Evolutionary conservation across 352 stramenopile species (phyloP), one percentile per base, ranked within the genome.

Genomic region (Pythium rishiriense): DNA sequence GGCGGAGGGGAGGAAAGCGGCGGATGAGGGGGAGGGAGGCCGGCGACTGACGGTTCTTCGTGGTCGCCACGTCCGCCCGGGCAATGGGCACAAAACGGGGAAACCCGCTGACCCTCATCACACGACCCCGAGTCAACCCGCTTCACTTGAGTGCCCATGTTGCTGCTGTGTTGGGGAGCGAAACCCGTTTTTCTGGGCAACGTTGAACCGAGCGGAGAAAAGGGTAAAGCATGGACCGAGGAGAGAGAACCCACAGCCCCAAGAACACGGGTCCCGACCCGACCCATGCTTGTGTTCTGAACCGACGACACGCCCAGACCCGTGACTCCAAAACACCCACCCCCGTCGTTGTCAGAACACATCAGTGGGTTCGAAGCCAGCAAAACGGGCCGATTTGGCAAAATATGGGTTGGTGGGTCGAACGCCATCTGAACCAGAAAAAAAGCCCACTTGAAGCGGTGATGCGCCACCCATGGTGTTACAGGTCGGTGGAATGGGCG

Each of bases 61-160:
- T 56, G 35, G 58, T 48, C 52, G 46, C 56, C 56, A 60, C 54
- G 57, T 58, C 64, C 49, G 47, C 11, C 50, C 33, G 31, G 61
- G 61, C 61, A 67, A 67, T 67, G 51, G 58, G 53, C 58, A 72
- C 58, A 67, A 64, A 71, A 56, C 63, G 28, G 64, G 50, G 64
- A 66, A 65, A 70, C 64, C 64, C 64, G 49, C 45, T 57, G 48
- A 66, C 56, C 56, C 57, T 62, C 62, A 68, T 68, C 62, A 68
- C 43, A 47, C 50, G 35, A 15, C 42, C 45, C 35, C 7, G 35
- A 43, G 37, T 45, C 22, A 41, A 66, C 58, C 58, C 58, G 19
- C 41, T 63, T 68, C 62, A 57, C 51, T 68, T 68, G 51, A 68
- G 62, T 68, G 62, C 62, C 62, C 14, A 35, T 35, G 15, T 28